Percentiles rank a stretch among this genome's conserved stretches.
phyloP scores from a whole-genome alignment of 2,329 filamentous ascomycete genomes.

The Fusarium miscanthi region DNA sequence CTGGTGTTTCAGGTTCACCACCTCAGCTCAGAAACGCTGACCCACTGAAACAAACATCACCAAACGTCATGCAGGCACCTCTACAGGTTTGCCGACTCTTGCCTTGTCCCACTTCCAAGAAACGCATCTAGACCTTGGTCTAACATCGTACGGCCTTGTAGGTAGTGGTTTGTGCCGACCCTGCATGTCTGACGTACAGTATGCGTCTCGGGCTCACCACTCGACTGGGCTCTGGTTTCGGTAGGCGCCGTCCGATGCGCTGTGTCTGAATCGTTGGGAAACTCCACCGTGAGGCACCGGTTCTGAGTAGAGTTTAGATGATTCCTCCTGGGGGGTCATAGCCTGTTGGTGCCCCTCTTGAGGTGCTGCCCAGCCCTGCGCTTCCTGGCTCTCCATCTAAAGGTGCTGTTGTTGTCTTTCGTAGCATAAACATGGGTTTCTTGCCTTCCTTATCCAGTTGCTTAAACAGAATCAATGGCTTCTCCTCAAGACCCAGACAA shows the following conservation, averaged over 20 bases:
- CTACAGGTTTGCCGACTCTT: slow-evolving; percentile 8
- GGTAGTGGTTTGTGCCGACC: slow-evolving; percentile 22
- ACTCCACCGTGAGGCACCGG: slow-evolving; percentile 7
- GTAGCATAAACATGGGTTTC: slow-evolving; percentile 99
- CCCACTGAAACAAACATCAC: slow-evolving; percentile 42
- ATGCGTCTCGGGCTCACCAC: slow-evolving; percentile 25
- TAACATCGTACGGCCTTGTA: slow-evolving; percentile 28
- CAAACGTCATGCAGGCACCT: slow-evolving; percentile 36
- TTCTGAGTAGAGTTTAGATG: slow-evolving; percentile 55
- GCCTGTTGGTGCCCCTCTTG: slow-evolving; percentile 57
- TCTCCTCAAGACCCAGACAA: slow-evolving; percentile 90
- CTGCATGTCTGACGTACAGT: slow-evolving; percentile 32
- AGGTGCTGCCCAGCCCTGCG: slow-evolving; percentile 61
- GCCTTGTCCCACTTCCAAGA: slow-evolving; percentile 30
- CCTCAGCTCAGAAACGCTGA: slow-evolving; percentile 31
- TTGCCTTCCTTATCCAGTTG: slow-evolving; percentile 96
- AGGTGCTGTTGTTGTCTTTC: slow-evolving; percentile 70
- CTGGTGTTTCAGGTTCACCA: slow-evolving; percentile 41
- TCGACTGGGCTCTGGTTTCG: slow-evolving; percentile 32
- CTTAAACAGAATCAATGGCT: slow-evolving; percentile 95
- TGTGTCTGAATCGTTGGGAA: slow-evolving; percentile 6
- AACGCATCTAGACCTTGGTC: slow-evolving; percentile 18
- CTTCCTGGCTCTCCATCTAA: slow-evolving; percentile 66
- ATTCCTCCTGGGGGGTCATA: slow-evolving; percentile 71
- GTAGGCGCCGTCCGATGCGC: slow-evolving; percentile 28